Percentiles rank a stretch among this genome's conserved stretches.
Evolutionary conservation across 1,284 basidiomycete genomes (phyloP).

Genomic region (Apiotrichum mycotoxinovorans): DNA sequence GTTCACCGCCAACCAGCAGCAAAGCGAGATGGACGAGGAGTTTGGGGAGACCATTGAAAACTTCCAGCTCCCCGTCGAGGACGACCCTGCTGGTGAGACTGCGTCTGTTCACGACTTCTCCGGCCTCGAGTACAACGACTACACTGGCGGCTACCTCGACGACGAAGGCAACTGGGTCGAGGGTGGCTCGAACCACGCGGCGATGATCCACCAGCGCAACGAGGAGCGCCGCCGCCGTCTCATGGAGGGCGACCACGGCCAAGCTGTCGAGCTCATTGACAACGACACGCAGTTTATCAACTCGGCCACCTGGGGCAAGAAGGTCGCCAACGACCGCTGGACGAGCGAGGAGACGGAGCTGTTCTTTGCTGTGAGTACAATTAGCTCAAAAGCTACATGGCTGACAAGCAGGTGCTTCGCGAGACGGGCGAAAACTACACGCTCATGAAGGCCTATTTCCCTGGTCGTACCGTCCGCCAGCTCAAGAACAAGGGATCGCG

Average conservation of each 20-base stretch:
- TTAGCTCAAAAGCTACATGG: background rate
- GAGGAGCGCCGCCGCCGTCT: constrained; percentile 26
- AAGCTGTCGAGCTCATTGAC: constrained; percentile 31
- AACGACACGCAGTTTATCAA: constrained; percentile 38
- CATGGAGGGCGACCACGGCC: constrained; percentile 24
- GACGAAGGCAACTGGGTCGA: constrained; percentile 21
- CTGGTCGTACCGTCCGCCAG: constrained; percentile 34
- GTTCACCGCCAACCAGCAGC: constrained; percentile 20
- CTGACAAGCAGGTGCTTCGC: constrained; percentile 32
- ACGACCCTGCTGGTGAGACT: background rate
- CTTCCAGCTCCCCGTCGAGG: constrained; percentile 21
- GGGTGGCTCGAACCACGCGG: background rate
- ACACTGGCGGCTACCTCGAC: constrained; percentile 20
- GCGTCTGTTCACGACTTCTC: constrained; percentile 9
- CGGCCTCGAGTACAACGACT: constrained; percentile 12
- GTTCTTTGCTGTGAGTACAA: constrained; percentile 32
- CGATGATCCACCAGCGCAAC: constrained; percentile 12
- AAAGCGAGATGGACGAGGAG: constrained; percentile 24
- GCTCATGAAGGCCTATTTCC: constrained; percentile 44
- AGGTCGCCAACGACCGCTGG: constrained; percentile 29
- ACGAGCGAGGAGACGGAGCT: constrained; percentile 33
- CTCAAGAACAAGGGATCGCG: constrained; percentile 35
- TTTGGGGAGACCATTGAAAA: constrained; percentile 15
- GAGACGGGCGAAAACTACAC: constrained; percentile 45
- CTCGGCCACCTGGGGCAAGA: constrained; percentile 27